Percentiles rank a stretch among this genome's conserved stretches.
Evolutionary conservation across 2,329 filamentous ascomycete species (phyloP).

Genomic region (Aureobasidium leucospermi): DNA sequence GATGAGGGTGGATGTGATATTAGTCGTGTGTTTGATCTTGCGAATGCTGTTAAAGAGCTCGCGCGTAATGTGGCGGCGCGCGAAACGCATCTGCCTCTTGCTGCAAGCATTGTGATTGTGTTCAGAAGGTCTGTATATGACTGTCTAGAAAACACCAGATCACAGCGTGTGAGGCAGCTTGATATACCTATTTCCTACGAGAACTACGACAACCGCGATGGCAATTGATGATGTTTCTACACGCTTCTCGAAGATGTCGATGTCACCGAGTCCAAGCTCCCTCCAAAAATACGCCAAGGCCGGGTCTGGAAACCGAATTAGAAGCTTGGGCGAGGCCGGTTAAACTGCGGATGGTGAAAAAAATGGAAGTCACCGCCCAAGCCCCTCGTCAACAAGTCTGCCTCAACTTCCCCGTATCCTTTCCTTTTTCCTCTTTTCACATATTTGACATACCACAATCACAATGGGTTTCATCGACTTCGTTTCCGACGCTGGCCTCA

Average conservation of each 20-base stretch:
- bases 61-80: not conserved
- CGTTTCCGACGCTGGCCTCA: slow-evolving; percentile 57
- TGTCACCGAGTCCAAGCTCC: slow-evolving; percentile 4
- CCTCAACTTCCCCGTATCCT: slow-evolving; percentile 11
- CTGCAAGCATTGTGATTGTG: slow-evolving; percentile 9
- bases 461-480: slow-evolving; percentile 67
- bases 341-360: not conserved
- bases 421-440: slow-evolving; percentile 8
- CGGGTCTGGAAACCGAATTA: not conserved
- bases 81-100: slow-evolving; percentile 5
- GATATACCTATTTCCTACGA: slow-evolving; percentile 8
- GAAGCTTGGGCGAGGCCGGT: not conserved
- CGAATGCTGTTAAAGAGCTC: not conserved
- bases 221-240: slow-evolving; percentile 11
- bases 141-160: not conserved
- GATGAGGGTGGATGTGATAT: slow-evolving; percentile 4
- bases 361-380: not conserved
- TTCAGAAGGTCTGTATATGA: not conserved
- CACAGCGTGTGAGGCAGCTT: not conserved
- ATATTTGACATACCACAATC: slow-evolving; percentile 13
- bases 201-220: not conserved
- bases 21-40: not conserved
- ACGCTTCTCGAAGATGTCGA: slow-evolving; percentile 10
- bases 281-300: not conserved
- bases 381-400: slow-evolving; percentile 10